Evolutionary conservation across 495 filamentous ascomycete genomes (phyloP).

Genomic region (Elaphomyces granulatus): DNA sequence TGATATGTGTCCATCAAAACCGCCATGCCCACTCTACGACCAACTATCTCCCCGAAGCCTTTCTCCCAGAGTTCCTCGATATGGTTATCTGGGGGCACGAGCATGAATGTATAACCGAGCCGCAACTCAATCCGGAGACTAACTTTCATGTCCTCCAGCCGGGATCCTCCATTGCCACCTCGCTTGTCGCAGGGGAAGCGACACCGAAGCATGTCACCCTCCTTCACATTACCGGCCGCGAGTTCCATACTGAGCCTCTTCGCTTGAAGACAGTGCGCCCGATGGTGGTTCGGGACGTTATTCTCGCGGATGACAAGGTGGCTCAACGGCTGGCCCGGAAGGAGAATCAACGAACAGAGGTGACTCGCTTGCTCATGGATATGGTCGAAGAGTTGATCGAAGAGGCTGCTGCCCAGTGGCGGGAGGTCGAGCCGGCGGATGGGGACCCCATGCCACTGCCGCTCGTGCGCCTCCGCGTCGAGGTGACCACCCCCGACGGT

Average conservation of each 20-base stretch:
- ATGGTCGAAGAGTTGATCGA: slow-evolving; percentile 77
- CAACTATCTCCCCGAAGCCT: slow-evolving; percentile 83
- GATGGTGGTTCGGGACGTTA: slow-evolving; percentile 75
- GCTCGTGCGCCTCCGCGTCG: slow-evolving; percentile 77
- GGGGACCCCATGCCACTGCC: slow-evolving; percentile 53
- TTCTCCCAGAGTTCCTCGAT: slow-evolving; percentile 84
- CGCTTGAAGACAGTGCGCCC: slow-evolving; percentile 80
- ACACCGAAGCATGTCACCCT: slow-evolving; percentile 84
- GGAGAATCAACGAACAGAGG: slow-evolving; percentile 64
- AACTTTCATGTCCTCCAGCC: slow-evolving; percentile 95
- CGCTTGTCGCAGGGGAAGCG: slow-evolving; percentile 77
- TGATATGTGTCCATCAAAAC: slow-evolving; percentile 94
- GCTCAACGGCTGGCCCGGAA: slow-evolving; percentile 66
- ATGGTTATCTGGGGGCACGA: slow-evolving; percentile 95
- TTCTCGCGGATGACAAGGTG: slow-evolving; percentile 57
- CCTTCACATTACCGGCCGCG: slow-evolving; percentile 64
- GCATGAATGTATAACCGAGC: slow-evolving; percentile 89
- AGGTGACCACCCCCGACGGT: slow-evolving; percentile 77
- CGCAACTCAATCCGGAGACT: slow-evolving; percentile 64
- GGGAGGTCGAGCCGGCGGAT: slow-evolving; percentile 41
- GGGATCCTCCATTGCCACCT: slow-evolving; percentile 90
- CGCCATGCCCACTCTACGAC: slow-evolving; percentile 83
- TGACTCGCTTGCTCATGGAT: slow-evolving; percentile 59
- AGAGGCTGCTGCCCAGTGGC: slow-evolving; percentile 71
- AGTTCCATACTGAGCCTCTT: slow-evolving; percentile 69